Evolutionary conservation across 305 asterid species (phyloP).

Genomic region (Lippia alba): DNA sequence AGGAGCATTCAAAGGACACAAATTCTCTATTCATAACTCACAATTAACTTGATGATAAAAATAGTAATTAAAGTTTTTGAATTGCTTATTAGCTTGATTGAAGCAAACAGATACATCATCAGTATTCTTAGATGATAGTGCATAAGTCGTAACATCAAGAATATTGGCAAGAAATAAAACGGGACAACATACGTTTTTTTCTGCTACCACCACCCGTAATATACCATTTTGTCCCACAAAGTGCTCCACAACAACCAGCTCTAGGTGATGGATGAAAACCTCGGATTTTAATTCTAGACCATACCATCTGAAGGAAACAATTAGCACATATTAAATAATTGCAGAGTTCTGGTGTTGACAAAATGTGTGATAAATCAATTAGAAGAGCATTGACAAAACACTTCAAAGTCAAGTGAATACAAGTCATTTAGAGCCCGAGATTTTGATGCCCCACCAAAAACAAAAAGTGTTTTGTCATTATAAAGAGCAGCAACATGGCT

Average conservation of each 20-base stretch:
- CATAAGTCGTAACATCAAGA: constrained; percentile 18
- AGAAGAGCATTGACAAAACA: constrained; percentile 62
- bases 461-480: constrained; percentile 81
- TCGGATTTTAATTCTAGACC: constrained; percentile 86
- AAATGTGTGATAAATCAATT: background rate
- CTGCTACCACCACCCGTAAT: constrained; percentile 97
- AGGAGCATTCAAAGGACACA: constrained; percentile 21
- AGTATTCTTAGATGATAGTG: constrained; percentile 11
- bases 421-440: constrained; percentile 91
- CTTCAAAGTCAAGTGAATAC: constrained; percentile 92
- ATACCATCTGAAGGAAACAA: constrained; percentile 76
- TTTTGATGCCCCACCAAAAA: constrained; percentile 93
- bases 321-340: constrained; percentile 28
- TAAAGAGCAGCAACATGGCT: constrained; percentile 91
- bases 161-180: constrained; percentile 18
- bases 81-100: constrained; percentile 17
- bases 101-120: constrained; percentile 19
- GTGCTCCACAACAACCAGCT: constrained; percentile 98
- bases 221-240: constrained; percentile 93
- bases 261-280: constrained; percentile 98
- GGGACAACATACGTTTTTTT: constrained; percentile 70
- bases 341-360: constrained; percentile 12
- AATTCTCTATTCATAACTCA: background rate
- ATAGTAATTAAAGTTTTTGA: constrained; percentile 18
- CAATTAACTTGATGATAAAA: constrained; percentile 4